Evolutionary conservation across 148 eudicot species (phyloP).

Genomic region (Gaultheria prostrata): DNA sequence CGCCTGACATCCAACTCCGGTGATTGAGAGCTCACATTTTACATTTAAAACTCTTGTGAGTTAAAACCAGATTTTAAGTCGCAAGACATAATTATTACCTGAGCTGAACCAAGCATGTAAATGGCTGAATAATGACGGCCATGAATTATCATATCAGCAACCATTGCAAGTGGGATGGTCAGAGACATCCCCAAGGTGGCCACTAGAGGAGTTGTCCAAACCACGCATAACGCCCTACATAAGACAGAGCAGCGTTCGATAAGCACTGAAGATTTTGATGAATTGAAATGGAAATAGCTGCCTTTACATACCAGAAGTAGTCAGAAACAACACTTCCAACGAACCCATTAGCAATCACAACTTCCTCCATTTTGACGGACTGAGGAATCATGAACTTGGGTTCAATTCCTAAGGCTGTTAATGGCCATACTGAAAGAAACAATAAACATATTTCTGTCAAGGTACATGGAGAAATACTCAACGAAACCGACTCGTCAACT

Average conservation of each 20-base stretch:
- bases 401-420: conserved; percentile 88
- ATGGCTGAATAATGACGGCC: conserved; percentile 90
- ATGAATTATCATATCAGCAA: conserved; percentile 94
- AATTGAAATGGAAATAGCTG: conserved; percentile 7
- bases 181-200: conserved; percentile 98
- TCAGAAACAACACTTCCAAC: conserved; percentile 95
- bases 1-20: not conserved
- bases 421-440: conserved; percentile 81
- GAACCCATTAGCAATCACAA: conserved; percentile 90
- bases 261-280: not conserved
- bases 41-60: not conserved
- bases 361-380: conserved; percentile 81
- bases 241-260: not conserved
- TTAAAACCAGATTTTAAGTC: not conserved
- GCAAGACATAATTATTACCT: conserved; percentile 41
- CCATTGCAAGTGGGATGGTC: conserved; percentile 96
- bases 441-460: conserved; percentile 9
- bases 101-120: conserved; percentile 86
- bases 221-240: conserved; percentile 91
- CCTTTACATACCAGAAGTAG: conserved; percentile 75
- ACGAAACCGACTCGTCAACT: not conserved
- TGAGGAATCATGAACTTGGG: conserved; percentile 91
- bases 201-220: conserved; percentile 98
- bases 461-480: conserved; percentile 13
- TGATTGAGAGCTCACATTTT: not conserved